These are phyloP conservation scores for Populus hybrid DNA, from an alignment of 441 rosid genomes.

Conservation along the genomic window DNA sequence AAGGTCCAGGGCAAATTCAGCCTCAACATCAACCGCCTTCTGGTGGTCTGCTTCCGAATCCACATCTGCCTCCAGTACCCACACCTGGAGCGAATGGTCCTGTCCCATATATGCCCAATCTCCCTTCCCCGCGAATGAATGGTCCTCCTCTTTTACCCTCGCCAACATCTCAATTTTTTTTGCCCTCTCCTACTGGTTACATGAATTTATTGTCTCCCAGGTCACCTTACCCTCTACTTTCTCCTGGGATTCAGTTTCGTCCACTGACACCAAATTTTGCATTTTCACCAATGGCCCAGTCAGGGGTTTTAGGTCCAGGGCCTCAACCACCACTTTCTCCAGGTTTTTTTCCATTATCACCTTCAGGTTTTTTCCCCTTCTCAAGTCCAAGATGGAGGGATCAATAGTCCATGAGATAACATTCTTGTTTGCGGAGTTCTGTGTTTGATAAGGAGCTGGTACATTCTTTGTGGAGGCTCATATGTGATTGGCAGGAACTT, in stretches of 20 bases:
- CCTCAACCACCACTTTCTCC: constrained; percentile 78
- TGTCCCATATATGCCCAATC: constrained; percentile 33
- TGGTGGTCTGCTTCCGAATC: constrained; percentile 45
- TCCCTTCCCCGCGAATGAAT: constrained; percentile 41
- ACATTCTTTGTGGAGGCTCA: constrained; percentile 18
- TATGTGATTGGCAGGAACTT: constrained; percentile 15
- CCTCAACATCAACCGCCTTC: constrained; percentile 28
- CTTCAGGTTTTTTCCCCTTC: constrained; percentile 60
- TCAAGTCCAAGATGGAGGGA: constrained; percentile 87
- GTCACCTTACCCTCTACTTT: constrained; percentile 56
- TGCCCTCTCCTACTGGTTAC: constrained; percentile 54
- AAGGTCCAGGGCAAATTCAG: constrained; percentile 33
- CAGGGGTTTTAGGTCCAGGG: constrained; percentile 75
- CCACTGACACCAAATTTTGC: constrained; percentile 58
- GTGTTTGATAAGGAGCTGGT: constrained; percentile 24
- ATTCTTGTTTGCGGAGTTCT: constrained; percentile 23
- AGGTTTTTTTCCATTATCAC: constrained; percentile 55
- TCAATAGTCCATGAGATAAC: constrained; percentile 33
- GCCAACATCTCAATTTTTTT: constrained; percentile 71
- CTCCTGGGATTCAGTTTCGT: constrained; percentile 63
- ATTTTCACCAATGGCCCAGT: constrained; percentile 54
- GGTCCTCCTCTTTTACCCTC: constrained; percentile 56
- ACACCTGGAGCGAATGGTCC: constrained; percentile 49
- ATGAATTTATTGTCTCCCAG: constrained; percentile 49
- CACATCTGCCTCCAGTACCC: constrained; percentile 31